Evolutionary conservation across 2,329 filamentous ascomycete species (phyloP).

Genomic region (Aspergillus japonicus): DNA sequence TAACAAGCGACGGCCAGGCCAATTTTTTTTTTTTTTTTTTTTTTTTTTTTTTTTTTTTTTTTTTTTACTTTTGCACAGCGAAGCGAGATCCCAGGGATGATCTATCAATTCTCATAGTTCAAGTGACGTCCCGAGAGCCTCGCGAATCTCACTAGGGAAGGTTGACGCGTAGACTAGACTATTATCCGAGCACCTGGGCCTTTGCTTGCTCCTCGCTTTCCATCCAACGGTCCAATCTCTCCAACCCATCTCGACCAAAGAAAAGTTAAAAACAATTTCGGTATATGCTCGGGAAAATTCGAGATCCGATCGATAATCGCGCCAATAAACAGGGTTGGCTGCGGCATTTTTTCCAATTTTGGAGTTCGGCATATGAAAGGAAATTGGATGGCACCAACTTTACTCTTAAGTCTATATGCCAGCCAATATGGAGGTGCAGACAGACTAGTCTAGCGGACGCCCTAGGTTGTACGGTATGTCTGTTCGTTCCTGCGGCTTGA

Average conservation of each 20-base stretch:
- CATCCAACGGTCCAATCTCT: no score
- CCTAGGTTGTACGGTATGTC: not conserved
- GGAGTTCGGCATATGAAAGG: conserved; percentile 5
- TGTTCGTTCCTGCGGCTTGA: not conserved
- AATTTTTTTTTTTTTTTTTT: no score
- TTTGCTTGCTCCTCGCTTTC: not conserved
- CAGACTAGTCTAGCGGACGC: no score
- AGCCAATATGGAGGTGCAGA: not conserved
- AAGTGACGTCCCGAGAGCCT: not conserved
- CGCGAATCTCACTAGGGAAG: not conserved
- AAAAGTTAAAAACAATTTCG: conserved; percentile 1
- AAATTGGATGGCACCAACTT: no score
- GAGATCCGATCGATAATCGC: conserved; percentile 5
- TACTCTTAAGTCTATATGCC: not conserved
- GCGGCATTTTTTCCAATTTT: conserved; percentile 1
- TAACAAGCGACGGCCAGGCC: no score
- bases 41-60: no score
- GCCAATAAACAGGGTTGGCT: not conserved
- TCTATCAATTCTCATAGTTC: not conserved
- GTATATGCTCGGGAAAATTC: conserved; percentile 18
- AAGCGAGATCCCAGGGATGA: not conserved
- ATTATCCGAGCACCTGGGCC: not conserved
- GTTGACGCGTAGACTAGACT: not conserved
- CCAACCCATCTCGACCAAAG: no score
- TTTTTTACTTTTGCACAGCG: not conserved